Base-by-base conservation (phyloP, 2,329 filamentous ascomycete species). In the Sclerotinia spermophila region DNA sequence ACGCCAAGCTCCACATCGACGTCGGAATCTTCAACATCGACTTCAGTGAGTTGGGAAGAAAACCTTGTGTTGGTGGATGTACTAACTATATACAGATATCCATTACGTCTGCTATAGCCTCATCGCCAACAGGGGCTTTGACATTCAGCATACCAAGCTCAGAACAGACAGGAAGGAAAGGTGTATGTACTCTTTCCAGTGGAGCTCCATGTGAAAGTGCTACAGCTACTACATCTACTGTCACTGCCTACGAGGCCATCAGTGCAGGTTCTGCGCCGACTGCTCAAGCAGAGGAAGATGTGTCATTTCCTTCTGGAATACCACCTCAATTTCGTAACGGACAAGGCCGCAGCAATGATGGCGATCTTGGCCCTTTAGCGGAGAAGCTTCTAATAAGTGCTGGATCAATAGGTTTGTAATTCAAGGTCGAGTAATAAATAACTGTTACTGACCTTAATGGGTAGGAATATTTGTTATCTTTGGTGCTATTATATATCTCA, bases 401-500 rank as follows among this genome's bases (percentile, higher is more conserved):
- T 48, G 78, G 76, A 60, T 71, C 76, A 51, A 77, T 79, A 58
- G 77, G 78, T 79, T 65, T 66, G 68, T 69, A 33, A 5, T 56
- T 38, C 30, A 42, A 11, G 24, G 19, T 42, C 2, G 24, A 19
- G n/a, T 42, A 15, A 55, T 35, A 19, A 27, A 27, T 27, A 67
- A 58, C 33, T 15, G 6, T 30, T 56, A 27, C 51, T 69, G 60
- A 69, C 60, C 30, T 60, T 30, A 7, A 38, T 38, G 11, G 48
- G 35, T 27, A 79, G 78, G 77, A 33, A 76, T 75, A 40, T 76
- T 79, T 55, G 75, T 79, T 35, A 76, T 79, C 13, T 60, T 77
- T 40, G 45, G 73, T 30, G 71, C 76, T 21, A 71, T 66, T 13
- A 67, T 79, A 33, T 79, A 75, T 62, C 72, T 79, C 10, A n/a